Conservation (phyloP, 441 rosid species). For the Bocquillonia castaneifolia region DNA sequence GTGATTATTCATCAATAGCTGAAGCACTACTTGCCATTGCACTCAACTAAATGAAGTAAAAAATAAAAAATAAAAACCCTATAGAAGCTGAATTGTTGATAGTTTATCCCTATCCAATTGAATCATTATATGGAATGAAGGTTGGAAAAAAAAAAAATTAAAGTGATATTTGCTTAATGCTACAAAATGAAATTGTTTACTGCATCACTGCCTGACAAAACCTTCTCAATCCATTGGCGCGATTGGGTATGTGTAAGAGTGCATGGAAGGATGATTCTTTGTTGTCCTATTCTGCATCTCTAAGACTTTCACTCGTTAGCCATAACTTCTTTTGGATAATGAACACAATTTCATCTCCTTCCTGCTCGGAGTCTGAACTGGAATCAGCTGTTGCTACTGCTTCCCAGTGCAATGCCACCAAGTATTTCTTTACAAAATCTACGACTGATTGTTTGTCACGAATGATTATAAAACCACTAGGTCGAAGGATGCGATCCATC, state of each 20-base stretch:
- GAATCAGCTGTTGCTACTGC: conserved; percentile 49
- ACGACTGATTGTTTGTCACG: conserved; percentile 61
- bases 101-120: conserved; percentile 32
- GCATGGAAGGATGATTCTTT: not conserved
- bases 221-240: conserved; percentile 30
- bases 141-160: conserved; percentile 10
- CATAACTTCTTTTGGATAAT: conserved; percentile 77
- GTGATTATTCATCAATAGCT: conserved; percentile 11
- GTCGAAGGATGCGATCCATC: conserved; percentile 95
- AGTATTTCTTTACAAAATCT: conserved; percentile 62
- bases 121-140: conserved; percentile 30
- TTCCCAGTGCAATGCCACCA: conserved; percentile 85
- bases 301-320: conserved; percentile 79
- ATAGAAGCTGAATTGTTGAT: conserved; percentile 24
- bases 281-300: conserved; percentile 54
- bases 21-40: conserved; percentile 8
- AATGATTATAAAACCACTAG: conserved; percentile 71
- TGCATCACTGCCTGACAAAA: conserved; percentile 23
- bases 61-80: conserved; percentile 32
- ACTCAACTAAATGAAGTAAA: not conserved
- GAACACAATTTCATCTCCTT: conserved; percentile 50
- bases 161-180: conserved; percentile 36
- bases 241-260: conserved; percentile 13
- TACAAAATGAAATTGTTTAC: conserved; percentile 40
- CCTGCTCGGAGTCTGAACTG: conserved; percentile 48